These are phyloP conservation scores for Pontederia crassipes DNA, from an alignment of 176 grass and related monocot genomes.

Conservation along the genomic window DNA sequence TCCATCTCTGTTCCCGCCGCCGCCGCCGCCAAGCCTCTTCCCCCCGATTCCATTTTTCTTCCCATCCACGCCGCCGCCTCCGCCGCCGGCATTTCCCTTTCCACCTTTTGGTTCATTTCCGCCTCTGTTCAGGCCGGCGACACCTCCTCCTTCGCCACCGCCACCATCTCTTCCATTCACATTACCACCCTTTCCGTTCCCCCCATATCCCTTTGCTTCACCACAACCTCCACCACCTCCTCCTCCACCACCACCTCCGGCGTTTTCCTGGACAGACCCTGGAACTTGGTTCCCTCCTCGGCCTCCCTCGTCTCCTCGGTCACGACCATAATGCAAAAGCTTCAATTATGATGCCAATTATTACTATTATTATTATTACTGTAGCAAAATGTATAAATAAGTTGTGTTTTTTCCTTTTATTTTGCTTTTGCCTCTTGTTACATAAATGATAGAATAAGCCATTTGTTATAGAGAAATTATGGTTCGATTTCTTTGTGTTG, in stretches of 20 bases:
- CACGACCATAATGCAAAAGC: neutral
- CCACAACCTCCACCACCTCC: slow-evolving; percentile 13
- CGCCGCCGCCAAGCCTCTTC: slow-evolving; percentile 23
- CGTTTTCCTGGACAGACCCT: slow-evolving; percentile 16
- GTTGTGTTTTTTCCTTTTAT: too few species aligned
- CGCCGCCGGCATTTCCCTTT: neutral
- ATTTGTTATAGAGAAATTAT: too few species aligned
- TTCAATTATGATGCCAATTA: neutral
- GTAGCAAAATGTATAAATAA: neutral
- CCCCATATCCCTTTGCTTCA: slow-evolving; percentile 7
- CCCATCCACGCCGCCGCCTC: slow-evolving; percentile 3
- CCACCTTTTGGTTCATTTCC: neutral
- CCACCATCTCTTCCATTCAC: slow-evolving; percentile 14
- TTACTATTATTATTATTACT: neutral
- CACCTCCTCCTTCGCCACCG: neutral
- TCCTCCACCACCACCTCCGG: slow-evolving; percentile 27
- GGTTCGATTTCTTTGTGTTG: too few species aligned
- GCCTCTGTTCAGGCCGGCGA: neutral
- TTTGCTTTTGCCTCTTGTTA: too few species aligned
- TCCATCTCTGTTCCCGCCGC: slow-evolving; percentile 30
- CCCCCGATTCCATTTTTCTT: slow-evolving; percentile 1
- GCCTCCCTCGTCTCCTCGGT: slow-evolving; percentile 14
- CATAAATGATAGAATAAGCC: too few species aligned
- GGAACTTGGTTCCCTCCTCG: slow-evolving; percentile 21
- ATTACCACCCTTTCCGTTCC: slow-evolving; percentile 36